Evolutionary conservation across 2,329 filamentous ascomycete species (phyloP).

Genomic region (Claviceps sorghi): DNA sequence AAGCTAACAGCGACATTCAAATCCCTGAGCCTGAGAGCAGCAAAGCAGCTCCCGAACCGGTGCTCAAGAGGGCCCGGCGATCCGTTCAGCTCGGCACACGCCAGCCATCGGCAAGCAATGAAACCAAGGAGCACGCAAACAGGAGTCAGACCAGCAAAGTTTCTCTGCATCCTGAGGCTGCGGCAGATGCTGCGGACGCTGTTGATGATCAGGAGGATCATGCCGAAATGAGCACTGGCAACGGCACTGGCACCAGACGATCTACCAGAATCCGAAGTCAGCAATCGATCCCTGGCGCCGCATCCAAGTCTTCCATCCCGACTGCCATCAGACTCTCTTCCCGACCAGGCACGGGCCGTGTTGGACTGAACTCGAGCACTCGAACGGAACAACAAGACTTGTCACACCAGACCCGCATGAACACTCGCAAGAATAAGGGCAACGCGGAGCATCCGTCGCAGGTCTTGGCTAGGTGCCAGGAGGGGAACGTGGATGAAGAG

Average conservation of each 20-base stretch:
- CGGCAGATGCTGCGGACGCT: not conserved
- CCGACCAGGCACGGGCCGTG: conserved; percentile 10
- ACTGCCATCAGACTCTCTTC: conserved; percentile 20
- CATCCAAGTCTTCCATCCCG: conserved; percentile 20
- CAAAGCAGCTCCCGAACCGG: conserved; percentile 10
- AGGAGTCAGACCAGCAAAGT: not conserved
- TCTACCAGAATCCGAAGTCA: conserved; percentile 20
- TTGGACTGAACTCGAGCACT: conserved; percentile 10
- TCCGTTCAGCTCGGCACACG: conserved; percentile 5
- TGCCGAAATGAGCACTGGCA: conserved; percentile 6
- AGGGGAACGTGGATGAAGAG: conserved; percentile 8
- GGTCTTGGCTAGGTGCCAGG: conserved; percentile 18
- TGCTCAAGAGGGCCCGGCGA: conserved; percentile 13
- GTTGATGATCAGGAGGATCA: conserved; percentile 6
- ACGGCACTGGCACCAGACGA: conserved; percentile 13
- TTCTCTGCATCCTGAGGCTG: not conserved
- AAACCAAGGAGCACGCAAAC: not conserved
- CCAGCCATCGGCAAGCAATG: not conserved
- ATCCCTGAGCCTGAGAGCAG: conserved; percentile 11
- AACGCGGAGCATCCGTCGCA: conserved; percentile 21
- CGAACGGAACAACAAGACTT: conserved; percentile 19
- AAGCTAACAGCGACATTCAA: conserved; percentile 11
- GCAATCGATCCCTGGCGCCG: conserved; percentile 2
- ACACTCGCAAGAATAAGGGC: conserved; percentile 22
- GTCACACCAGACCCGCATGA: conserved; percentile 18